These are phyloP conservation scores for Betula pendula DNA, from an alignment of 306 rosid genomes.

Conservation along the genomic window DNA sequence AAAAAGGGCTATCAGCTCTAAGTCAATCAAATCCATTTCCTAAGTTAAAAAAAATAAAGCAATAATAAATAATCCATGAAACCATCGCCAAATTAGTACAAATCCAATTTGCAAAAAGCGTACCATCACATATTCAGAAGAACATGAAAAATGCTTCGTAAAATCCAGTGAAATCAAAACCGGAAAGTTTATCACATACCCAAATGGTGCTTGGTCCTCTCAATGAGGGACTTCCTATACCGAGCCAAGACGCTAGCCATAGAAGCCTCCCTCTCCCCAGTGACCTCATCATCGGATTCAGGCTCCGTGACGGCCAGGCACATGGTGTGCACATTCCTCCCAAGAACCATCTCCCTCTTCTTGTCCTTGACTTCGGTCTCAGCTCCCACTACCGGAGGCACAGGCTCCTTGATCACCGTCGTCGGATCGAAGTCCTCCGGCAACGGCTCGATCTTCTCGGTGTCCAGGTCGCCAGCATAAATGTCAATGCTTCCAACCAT, in stretches of 20 bases:
- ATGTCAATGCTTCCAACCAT: constrained; percentile 26
- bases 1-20: too few species aligned
- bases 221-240: constrained; percentile 56
- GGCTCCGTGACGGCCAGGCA: constrained; percentile 76
- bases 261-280: constrained; percentile 78
- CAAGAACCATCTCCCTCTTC: constrained; percentile 56
- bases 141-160: too few species aligned
- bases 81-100: too few species aligned
- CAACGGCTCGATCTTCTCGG: constrained; percentile 22
- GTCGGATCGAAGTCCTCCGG: constrained; percentile 42
- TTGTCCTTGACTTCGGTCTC: too few species aligned
- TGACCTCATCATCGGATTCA: constrained; percentile 63
- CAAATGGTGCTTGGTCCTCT: constrained; percentile 74
- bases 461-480: not conserved
- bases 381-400: constrained; percentile 17
- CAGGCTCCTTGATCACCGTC: constrained; percentile 22
- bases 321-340: constrained; percentile 64
- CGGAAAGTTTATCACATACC: constrained; percentile 35
- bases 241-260: constrained; percentile 80
- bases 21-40: too few species aligned
- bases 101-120: too few species aligned
- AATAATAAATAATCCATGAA: too few species aligned
- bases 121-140: not conserved
- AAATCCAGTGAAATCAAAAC: too few species aligned
- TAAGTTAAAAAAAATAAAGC: too few species aligned